phyloP scores from a whole-genome alignment of 129 eudicot species.

The Chrysanthemum seticuspe region DNA sequence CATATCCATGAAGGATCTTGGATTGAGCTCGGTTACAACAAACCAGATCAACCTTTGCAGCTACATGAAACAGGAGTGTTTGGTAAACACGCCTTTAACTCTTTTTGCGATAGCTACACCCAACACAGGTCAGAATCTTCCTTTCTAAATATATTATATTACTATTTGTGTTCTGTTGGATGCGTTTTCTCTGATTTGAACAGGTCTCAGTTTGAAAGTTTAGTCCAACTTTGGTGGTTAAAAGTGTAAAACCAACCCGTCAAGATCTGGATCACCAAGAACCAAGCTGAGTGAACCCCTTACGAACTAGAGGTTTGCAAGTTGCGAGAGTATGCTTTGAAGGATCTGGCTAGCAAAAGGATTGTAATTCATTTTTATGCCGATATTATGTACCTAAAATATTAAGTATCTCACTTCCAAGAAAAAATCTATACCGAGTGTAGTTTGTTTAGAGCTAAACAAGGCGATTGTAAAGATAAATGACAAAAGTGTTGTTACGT shows the following conservation, averaged over 20 bases:
- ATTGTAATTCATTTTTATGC: not conserved
- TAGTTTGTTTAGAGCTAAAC: not conserved
- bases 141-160: not conserved
- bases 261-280: not conserved
- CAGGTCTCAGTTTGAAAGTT: not conserved
- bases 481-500: not conserved
- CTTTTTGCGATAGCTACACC: too few relatives aligned
- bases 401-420: not conserved
- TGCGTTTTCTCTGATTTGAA: constrained; percentile 14
- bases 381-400: not conserved
- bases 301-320: not conserved
- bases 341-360: not conserved
- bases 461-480: not conserved
- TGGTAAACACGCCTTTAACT: too few relatives aligned
- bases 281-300: not conserved
- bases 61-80: constrained; percentile 12
- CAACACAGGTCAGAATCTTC: too few relatives aligned
- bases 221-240: constrained; percentile 6
- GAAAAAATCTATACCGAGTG: not conserved
- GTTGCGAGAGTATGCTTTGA: not conserved
- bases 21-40: constrained; percentile 9
- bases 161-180: not conserved
- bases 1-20: constrained; percentile 1
- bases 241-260: not conserved
- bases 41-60: constrained; percentile 10